phyloP scores from a whole-genome alignment of 208 protist species.

The Trypanosoma lewisi region DNA sequence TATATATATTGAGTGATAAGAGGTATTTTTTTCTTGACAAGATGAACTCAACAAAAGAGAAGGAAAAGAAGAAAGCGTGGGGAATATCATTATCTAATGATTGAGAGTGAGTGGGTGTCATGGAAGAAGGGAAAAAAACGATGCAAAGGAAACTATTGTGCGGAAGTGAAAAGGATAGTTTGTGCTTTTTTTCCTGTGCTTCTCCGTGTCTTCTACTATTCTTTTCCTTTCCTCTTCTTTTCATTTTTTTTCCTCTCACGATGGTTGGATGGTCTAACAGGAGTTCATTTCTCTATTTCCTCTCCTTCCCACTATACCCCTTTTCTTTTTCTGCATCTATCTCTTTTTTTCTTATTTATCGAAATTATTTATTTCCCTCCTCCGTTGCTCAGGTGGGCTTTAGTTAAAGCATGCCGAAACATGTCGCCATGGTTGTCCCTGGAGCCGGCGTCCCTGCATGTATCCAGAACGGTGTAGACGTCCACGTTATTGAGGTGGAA shows the following conservation, averaged over 20 bases:
- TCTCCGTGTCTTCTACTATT: not conserved
- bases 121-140: not conserved
- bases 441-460: not conserved
- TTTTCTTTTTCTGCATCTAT: slow-evolving; percentile 26
- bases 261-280: too few species aligned
- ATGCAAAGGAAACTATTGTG: not conserved
- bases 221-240: slow-evolving; percentile 6
- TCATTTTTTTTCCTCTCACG: too few species aligned
- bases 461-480: not conserved
- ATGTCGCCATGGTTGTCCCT: not conserved
- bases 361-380: not conserved
- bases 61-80: too few species aligned
- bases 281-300: not conserved
- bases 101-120: too few species aligned
- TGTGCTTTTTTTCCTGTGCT: not conserved
- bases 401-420: slow-evolving; percentile 1
- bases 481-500: not conserved
- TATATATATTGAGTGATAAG: too few species aligned
- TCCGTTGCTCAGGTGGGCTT: not conserved
- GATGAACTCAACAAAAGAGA: too few species aligned
- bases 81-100: too few species aligned
- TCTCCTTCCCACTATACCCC: not conserved
- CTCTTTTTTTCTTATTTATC: slow-evolving; percentile 9
- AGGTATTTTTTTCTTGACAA: too few species aligned
- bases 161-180: not conserved